Conservation (phyloP, 192 early-diverging fungal species). For the Entrophospora sp. region DNA sequence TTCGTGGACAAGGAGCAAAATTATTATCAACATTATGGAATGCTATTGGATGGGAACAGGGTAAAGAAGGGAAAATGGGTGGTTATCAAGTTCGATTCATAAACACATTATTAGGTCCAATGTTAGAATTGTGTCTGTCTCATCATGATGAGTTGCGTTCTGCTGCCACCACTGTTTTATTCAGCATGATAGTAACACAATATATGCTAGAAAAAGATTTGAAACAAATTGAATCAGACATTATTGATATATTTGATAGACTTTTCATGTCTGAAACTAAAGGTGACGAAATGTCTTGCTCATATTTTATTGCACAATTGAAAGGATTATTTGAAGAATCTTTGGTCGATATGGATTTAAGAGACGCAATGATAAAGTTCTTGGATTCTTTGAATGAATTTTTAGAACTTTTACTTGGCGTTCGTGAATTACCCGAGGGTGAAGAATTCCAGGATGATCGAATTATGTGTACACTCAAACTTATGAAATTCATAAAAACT, state of each 20-base stretch:
- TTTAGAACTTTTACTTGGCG: too few species aligned
- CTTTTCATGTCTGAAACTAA: constrained; percentile 31
- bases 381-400: too few species aligned
- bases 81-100: constrained; percentile 15
- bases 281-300: constrained; percentile 18
- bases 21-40: too few species aligned
- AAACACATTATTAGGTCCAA: constrained; percentile 23
- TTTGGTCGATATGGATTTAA: too few species aligned
- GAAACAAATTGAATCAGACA: constrained; percentile 20
- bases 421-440: constrained; percentile 43
- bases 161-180: constrained; percentile 23
- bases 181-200: too few species aligned
- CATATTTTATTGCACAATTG: constrained; percentile 19
- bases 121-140: too few species aligned
- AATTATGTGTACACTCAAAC: constrained; percentile 45
- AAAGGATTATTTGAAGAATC: too few species aligned
- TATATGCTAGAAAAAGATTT: too few species aligned
- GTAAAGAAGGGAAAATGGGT: background rate
- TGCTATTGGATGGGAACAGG: too few species aligned
- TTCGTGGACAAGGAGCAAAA: too few species aligned
- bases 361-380: too few species aligned
- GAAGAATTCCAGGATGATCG: constrained; percentile 50
- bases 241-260: constrained; percentile 28
- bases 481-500: constrained; percentile 54
- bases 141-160: constrained; percentile 24